Conservation (phyloP, 2,329 filamentous ascomycete species). For the Fusarium virguliforme region DNA sequence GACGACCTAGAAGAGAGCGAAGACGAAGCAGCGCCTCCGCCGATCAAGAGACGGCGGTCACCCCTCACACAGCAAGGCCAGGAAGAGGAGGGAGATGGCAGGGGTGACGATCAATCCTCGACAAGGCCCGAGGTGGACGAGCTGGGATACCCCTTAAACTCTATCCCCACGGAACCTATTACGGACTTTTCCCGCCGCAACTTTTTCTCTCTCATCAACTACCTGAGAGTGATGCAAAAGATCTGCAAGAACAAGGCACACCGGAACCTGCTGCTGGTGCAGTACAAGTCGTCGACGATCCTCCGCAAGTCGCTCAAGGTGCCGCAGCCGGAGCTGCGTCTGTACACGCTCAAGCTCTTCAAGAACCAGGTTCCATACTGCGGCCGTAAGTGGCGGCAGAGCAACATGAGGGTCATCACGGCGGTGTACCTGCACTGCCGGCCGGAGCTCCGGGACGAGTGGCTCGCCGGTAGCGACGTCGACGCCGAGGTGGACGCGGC, state of each 20-base stretch:
- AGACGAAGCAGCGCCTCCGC: slow-evolving; percentile 87
- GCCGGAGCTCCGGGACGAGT: slow-evolving; percentile 94
- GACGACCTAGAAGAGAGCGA: slow-evolving; percentile 68
- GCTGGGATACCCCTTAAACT: slow-evolving; percentile 83
- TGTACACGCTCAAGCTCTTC: slow-evolving; percentile 98
- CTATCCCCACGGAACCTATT: slow-evolving; percentile 82
- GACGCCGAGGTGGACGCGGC: slow-evolving; percentile 96
- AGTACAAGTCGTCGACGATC: slow-evolving; percentile 95
- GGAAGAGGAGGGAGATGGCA: slow-evolving; percentile 50
- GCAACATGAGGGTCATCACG: slow-evolving; percentile 98
- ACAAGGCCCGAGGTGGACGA: slow-evolving; percentile 82
- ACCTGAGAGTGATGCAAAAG: slow-evolving; percentile 96
- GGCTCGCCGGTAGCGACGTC: slow-evolving; percentile 91
- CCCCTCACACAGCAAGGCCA: slow-evolving; percentile 57
- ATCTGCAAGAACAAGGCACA: slow-evolving; percentile 97
- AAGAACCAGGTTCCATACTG: slow-evolving; percentile 99
- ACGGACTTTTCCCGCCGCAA: slow-evolving; percentile 94
- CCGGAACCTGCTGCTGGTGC: slow-evolving; percentile 91
- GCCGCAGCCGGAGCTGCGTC: slow-evolving; percentile 86
- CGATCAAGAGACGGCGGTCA: slow-evolving; percentile 76
- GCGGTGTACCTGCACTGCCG: slow-evolving; percentile 95
- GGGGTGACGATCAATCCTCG: slow-evolving; percentile 56
- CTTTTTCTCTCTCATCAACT: slow-evolving; percentile 96
- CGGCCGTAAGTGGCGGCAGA: slow-evolving; percentile 97
- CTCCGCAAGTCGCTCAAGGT: slow-evolving; percentile 93